A percentile compares a stretch with the other conserved stretches of the same genome.
Conservation (phyloP, 805 yeast species). For the Sugiyamaella americana region DNA sequence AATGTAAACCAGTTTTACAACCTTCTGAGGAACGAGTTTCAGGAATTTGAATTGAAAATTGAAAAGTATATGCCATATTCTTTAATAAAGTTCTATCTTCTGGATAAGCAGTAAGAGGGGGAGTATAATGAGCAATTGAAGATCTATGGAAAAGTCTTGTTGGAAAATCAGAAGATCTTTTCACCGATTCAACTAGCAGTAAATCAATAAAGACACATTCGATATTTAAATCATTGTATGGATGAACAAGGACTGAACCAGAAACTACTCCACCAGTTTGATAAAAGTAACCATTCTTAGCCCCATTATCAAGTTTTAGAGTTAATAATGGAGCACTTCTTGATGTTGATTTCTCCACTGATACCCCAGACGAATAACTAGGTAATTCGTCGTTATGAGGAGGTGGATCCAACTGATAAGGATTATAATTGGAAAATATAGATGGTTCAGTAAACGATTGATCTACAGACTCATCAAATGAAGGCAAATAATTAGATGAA, state of each 20-base stretch:
- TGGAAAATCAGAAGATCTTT: slow-evolving; percentile 8
- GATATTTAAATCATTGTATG: slow-evolving; percentile 5
- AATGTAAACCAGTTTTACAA: slow-evolving; percentile 9
- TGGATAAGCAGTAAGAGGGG: slow-evolving; percentile 4
- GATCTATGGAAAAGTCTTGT: slow-evolving; percentile 3
- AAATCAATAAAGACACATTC: slow-evolving; percentile 7
- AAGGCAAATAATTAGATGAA: too few relatives aligned
- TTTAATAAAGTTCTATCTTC: slow-evolving; percentile 2
- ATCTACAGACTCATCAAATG: too few relatives aligned
- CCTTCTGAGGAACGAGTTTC: slow-evolving; percentile 1
- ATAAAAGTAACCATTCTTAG: not conserved
- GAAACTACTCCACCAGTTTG: slow-evolving; percentile 9
- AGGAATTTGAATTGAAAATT: slow-evolving; percentile 12
- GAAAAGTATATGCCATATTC: slow-evolving; percentile 7
- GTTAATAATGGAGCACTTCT: not conserved
- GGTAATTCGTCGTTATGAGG: slow-evolving; percentile 4
- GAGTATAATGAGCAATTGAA: slow-evolving; percentile 1
- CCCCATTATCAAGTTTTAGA: not conserved
- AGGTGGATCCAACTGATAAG: slow-evolving; percentile 3
- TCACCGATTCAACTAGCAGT: slow-evolving; percentile 7
- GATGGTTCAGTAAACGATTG: too few relatives aligned
- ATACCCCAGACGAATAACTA: slow-evolving; percentile 4
- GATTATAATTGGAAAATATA: too few relatives aligned
- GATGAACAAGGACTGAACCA: slow-evolving; percentile 7
- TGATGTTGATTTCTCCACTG: not conserved